These are phyloP conservation scores for Candida xyloterini DNA, from an alignment of 805 yeast species.

Conservation along the genomic window DNA sequence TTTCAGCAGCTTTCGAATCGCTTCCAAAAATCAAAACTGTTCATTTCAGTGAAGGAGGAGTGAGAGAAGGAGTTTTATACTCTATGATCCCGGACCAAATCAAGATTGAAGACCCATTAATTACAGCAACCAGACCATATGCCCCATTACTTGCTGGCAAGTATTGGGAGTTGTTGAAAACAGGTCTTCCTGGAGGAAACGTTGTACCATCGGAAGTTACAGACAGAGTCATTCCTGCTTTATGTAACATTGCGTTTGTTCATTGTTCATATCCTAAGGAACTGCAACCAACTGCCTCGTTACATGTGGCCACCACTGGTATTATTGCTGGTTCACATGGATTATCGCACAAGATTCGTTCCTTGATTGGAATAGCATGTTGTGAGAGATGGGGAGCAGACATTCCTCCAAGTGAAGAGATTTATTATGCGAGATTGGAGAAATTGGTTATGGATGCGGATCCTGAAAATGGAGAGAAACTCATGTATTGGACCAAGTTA, in stretches of 20 bases:
- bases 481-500: slow-evolving; percentile 71
- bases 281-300: slow-evolving; percentile 69
- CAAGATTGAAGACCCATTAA: slow-evolving; percentile 63
- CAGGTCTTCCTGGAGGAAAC: slow-evolving; percentile 52
- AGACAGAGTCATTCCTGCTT: slow-evolving; percentile 62
- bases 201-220: slow-evolving; percentile 57
- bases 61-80: slow-evolving; percentile 71
- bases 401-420: slow-evolving; percentile 53
- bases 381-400: slow-evolving; percentile 85
- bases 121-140: slow-evolving; percentile 68
- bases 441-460: slow-evolving; percentile 45
- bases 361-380: slow-evolving; percentile 67
- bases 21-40: slow-evolving; percentile 59
- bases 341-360: slow-evolving; percentile 66
- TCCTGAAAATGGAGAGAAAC: slow-evolving; percentile 39
- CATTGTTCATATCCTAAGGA: slow-evolving; percentile 78
- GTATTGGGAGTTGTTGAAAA: slow-evolving; percentile 50
- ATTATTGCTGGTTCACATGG: slow-evolving; percentile 76
- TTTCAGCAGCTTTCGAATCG: slow-evolving; percentile 60
- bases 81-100: slow-evolving; percentile 56
- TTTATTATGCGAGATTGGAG: slow-evolving; percentile 44
- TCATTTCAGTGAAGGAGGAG: slow-evolving; percentile 74
- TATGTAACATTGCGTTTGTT: slow-evolving; percentile 71
- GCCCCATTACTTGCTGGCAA: slow-evolving; percentile 62
- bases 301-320: slow-evolving; percentile 71